Base-by-base conservation (phyloP, 164 flowering plant genomes). In the Nymphaea thermarum region DNA sequence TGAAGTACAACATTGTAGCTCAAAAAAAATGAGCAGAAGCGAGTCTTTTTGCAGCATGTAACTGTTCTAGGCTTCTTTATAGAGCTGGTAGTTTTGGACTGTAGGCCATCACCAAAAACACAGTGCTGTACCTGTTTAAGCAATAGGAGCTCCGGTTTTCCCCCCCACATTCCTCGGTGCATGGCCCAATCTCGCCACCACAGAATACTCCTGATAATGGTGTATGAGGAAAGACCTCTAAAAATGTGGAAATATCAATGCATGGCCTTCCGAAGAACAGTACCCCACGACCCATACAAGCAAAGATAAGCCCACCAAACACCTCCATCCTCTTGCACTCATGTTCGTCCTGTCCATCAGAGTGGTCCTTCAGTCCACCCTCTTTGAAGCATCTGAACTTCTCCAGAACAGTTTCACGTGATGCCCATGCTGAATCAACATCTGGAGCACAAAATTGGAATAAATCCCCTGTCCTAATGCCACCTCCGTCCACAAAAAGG, bases 251-350 rank as follows among this genome's bases (percentile, higher is more conserved):
- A 78, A 90, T 80, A 67, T 89, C 92, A 66, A 82, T 75, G 70
- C 83, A 78, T 12, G 44, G 67, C 18, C 55, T 42, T 15, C 80
- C 85, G 65, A 86, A 87, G 66, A 89, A 87, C 0, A 82, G 69
- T 3, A 79, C 81, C 4, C 83, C 92, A 12, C 96, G 91, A 55
- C 93, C 92, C 81, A 68, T 76, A 66, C 92, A 87, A 10, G 86
- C 3, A 71, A 91, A 86, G 25, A 91, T 65, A 4, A 91, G 72
- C 18, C 92, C 93, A 44, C 96, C 90, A 63, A 78, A 76, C 4
- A 83, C 80, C 67, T 78, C 78, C 66, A 63, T 65, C 64, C 72
- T 77, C n/a, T 72, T 71, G 69, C 63, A 44, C 43, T 17, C 15
- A n/a, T 14, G 68, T 44, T n/a, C 66, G 16, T 12, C 73, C 4